Conservation (phyloP, 2,329 filamentous ascomycete genomes). For the Fusarium azukiicola region DNA sequence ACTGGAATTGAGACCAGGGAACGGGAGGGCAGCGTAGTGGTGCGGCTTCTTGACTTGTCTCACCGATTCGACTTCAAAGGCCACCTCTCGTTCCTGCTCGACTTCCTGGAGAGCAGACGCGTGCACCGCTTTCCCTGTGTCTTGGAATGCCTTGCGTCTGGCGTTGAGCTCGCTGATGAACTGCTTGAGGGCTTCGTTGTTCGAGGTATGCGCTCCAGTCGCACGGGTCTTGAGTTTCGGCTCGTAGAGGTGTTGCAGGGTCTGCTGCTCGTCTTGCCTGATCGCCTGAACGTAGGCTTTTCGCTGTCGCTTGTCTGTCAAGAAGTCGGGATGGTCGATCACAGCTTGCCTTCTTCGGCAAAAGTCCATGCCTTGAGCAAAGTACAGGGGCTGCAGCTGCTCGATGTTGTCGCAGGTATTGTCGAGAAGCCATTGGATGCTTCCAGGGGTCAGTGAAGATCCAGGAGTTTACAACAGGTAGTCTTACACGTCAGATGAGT, state of each 20-base stretch:
- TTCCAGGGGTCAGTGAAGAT: conserved; percentile 29
- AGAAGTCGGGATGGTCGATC: conserved; percentile 66
- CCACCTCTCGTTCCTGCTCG: conserved; percentile 78
- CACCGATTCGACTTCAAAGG: conserved; percentile 76
- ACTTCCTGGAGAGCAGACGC: conserved; percentile 79
- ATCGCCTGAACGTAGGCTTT: conserved; percentile 56
- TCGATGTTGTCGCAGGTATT: conserved; percentile 81
- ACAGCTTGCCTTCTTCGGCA: conserved; percentile 75
- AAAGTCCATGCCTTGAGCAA: conserved; percentile 80
- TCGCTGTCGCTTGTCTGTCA: conserved; percentile 63
- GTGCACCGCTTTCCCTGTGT: conserved; percentile 59
- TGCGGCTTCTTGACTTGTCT: conserved; percentile 74
- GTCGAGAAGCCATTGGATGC: conserved; percentile 77
- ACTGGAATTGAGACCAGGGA: conserved; percentile 70
- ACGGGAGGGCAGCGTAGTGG: conserved; percentile 65
- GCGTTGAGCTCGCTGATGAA: conserved; percentile 50
- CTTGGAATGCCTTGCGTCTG: conserved; percentile 49
- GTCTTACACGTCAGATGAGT: conserved; percentile 58
- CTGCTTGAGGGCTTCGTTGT: conserved; percentile 35
- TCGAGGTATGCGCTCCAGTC: conserved; percentile 30
- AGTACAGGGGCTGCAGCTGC: conserved; percentile 78
- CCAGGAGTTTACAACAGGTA: background rate
- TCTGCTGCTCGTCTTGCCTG: conserved; percentile 76
- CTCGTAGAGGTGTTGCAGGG: conserved; percentile 79
- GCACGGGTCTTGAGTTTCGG: conserved; percentile 49